Base-by-base conservation (phyloP, 371 early-diverging fungal genomes). In the Mortierella sp. region DNA sequence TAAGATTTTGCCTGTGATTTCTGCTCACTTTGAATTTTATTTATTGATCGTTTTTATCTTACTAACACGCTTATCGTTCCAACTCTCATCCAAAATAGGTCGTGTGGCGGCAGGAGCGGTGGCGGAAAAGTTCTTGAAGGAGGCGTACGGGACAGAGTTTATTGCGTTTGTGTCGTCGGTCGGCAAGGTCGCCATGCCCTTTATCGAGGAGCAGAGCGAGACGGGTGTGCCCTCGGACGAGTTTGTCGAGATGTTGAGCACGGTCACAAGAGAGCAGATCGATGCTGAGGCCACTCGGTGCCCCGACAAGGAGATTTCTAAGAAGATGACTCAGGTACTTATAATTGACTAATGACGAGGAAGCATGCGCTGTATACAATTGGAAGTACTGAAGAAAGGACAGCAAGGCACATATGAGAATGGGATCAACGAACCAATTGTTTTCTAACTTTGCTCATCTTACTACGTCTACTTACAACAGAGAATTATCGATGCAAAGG, bases 41-140 rank as follows among this genome's bases (percentile, higher is more conserved):
- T n/a, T n/a, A n/a, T n/a, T 38, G 38, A 38, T 38, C 38, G 38
- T 38, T 38, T 38, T 38, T 38, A 2, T 41, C 4, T 41, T 41
- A 6, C 41, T 41, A 41, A 41, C 63, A 58, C 29, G 32, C 29
- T 3, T 14, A 29, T 18, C 35, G 14, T 35, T 8, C 35, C 16
- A 29, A 3, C 12, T 18, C 35, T 35, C 63, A 63, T 72, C 32
- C 32, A 46, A 48, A 16, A 24, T 72, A 94, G 94, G 97, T 24
- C 95, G 99, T 73, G 99, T 99, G 8, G 98, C 99, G 16, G 98
- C 97, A 11, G 97, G 98, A 68, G 97, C 97, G 32, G 94, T 99
- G 73, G 99, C 99, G 18, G 99, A 99, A 90, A 97, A 98, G 87
- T 98, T 96, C 84, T 89, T 99, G 74, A 90, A 90, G 68, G 85